A percentile compares a stretch with the other conserved stretches of the same genome.
phyloP scores from a whole-genome alignment of 306 rosid genomes.

The Quercus engelmannii region DNA sequence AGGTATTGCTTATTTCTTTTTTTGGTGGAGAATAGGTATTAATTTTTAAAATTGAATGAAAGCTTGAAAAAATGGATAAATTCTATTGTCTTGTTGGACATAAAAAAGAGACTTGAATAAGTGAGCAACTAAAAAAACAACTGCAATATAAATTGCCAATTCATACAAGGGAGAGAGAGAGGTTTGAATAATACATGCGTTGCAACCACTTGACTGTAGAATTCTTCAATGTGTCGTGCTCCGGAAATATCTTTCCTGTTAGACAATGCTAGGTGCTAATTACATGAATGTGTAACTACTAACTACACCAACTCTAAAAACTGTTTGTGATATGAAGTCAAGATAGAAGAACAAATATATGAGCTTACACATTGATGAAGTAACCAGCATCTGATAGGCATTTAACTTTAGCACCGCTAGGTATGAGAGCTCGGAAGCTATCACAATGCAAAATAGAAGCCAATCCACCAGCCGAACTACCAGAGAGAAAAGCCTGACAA shows the following conservation, averaged over 20 bases:
- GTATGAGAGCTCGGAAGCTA: constrained; percentile 63
- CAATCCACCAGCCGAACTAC: constrained; percentile 97
- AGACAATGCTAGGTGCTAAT: constrained; percentile 9
- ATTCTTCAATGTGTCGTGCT: constrained; percentile 47
- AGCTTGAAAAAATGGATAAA: constrained; percentile 8
- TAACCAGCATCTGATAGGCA: constrained; percentile 96
- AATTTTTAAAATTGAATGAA: not conserved
- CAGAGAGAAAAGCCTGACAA: constrained; percentile 83
- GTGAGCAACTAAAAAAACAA: not conserved
- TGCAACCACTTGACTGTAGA: constrained; percentile 56
- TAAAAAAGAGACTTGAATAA: not conserved
- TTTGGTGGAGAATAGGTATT: too few species aligned
- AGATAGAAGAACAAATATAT: not conserved
- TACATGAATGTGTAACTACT: not conserved
- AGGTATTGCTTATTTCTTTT: not conserved
- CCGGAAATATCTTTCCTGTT: constrained; percentile 87
- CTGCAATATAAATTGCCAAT: not conserved
- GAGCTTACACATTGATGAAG: constrained; percentile 70
- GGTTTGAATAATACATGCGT: constrained; percentile 56
- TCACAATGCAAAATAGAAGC: constrained; percentile 84
- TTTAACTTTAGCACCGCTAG: constrained; percentile 58
- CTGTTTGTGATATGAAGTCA: not conserved
- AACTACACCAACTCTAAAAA: not conserved
- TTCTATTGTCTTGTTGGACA: not conserved
- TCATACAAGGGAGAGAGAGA: constrained; percentile 14